Percentiles rank a stretch among this genome's conserved stretches.
Conservation (phyloP, 768 basidiomycete species). For the Lactarius trivialis region DNA sequence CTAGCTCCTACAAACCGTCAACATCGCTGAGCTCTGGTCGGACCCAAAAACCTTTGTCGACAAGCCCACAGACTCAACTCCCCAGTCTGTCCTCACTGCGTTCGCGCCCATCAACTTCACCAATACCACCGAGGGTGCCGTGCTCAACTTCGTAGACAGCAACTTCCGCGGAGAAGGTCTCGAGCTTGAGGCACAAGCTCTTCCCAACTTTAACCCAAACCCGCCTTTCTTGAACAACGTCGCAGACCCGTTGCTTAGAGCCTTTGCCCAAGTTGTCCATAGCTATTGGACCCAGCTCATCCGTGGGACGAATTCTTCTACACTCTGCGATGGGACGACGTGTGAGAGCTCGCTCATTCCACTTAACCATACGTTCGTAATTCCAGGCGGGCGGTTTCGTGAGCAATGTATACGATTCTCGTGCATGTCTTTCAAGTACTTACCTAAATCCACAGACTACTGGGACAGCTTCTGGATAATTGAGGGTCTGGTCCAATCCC, state of each 20-base stretch:
- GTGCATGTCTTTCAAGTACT: background rate
- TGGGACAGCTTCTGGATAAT: conserved; percentile 83
- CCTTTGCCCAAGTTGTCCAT: conserved; percentile 75
- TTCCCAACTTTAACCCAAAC: conserved; percentile 53
- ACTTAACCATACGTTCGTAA: conserved; percentile 84
- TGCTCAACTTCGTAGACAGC: conserved; percentile 62
- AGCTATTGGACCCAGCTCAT: conserved; percentile 80
- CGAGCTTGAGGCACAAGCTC: conserved; percentile 59
- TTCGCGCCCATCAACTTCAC: conserved; percentile 43
- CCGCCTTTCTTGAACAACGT: conserved; percentile 71
- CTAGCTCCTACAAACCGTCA: conserved; percentile 79
- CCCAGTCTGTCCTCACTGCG: conserved; percentile 62
- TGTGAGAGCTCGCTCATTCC: conserved; percentile 88
- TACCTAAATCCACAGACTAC: conserved; percentile 34
- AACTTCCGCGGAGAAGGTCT: conserved; percentile 83
- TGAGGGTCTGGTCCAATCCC: conserved; percentile 78
- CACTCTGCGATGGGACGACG: conserved; percentile 48
- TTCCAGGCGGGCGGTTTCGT: conserved; percentile 82
- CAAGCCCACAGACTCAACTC: conserved; percentile 67
- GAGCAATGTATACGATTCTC: conserved; percentile 62
- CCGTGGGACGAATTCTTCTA: conserved; percentile 62
- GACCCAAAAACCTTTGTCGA: conserved; percentile 91
- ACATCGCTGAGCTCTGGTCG: conserved; percentile 63
- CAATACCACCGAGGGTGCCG: conserved; percentile 50
- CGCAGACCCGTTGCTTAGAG: conserved; percentile 58